Evolutionary conservation across 2,329 filamentous ascomycete genomes (phyloP), one percentile per base, ranked within the genome.

Genomic region (Teratosphaeria destructans): DNA sequence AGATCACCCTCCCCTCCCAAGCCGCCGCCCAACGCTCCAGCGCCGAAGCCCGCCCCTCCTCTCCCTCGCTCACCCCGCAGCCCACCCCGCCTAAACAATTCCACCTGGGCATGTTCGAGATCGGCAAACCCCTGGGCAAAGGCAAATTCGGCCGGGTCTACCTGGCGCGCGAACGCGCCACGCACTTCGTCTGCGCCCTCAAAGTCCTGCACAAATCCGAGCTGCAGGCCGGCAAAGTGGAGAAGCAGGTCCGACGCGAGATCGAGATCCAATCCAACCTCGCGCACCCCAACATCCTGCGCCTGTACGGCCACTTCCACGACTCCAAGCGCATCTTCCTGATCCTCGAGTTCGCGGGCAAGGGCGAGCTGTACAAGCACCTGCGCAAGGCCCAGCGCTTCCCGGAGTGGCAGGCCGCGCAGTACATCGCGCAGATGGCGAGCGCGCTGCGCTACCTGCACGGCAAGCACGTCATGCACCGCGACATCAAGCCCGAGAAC

Each of bases 401-500:
- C 73, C 86, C 88, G 3, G 90, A 95, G 73, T 89, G 86, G 84
- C 90, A 90, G 74, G 89, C 90, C 8, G 89, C 89, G 29, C 87
- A 91, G 76, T 95, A 93, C 74, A 85, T 94, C 63, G 89, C 89
- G 2, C 90, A 95, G 75, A 94, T 94, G 89, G 88, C 89, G n/a
- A 87, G 87, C 53, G 91, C 91, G 0, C 78, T 96, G 67, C 86
- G 87, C 66, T 97, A 96, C 71, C 82, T 96, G 54, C 92, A 96
- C 79, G 90, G 90, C 73, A 97, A 97, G 79, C 91, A 96, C 74
- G 89, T 97, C 67, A 97, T 97, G 78, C 93, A 97, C 76, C 84
- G 92, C 61, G 92, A 97, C 69, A 97, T 97, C 78, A 97, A 97
- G 79, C 92, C 92, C 2, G 92, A 97, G 76, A 97, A 97, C 70